These are phyloP conservation scores for Candida krabiensis DNA, from an alignment of 805 yeast species.

Conservation along the genomic window DNA sequence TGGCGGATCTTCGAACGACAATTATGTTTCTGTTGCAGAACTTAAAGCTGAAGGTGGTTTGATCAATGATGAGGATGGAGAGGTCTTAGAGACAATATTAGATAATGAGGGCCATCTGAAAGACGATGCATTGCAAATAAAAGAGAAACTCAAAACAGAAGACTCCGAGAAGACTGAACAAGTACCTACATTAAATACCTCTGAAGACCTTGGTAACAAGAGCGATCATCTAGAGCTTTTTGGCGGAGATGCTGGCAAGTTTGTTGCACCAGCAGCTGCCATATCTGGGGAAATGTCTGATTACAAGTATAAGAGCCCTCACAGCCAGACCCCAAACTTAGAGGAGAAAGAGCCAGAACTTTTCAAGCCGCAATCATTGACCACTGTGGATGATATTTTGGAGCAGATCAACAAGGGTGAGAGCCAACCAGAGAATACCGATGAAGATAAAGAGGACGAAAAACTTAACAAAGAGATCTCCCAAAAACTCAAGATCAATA, in stretches of 20 bases:
- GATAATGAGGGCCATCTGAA: constrained; percentile 56
- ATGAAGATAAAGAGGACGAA: constrained; percentile 11
- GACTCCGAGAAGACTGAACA: constrained; percentile 3
- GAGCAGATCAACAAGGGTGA: constrained; percentile 33
- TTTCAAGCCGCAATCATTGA: constrained; percentile 25
- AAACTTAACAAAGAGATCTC: constrained; percentile 9
- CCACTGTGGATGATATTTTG: constrained; percentile 33
- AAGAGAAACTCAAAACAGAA: constrained; percentile 18
- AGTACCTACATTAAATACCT: not conserved
- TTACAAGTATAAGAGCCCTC: constrained; percentile 16
- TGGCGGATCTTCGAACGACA: constrained; percentile 28
- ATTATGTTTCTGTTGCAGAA: constrained; percentile 34
- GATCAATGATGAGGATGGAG: constrained; percentile 58
- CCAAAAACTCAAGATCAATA: constrained; percentile 6
- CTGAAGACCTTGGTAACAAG: constrained; percentile 5
- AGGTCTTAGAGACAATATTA: constrained; percentile 50
- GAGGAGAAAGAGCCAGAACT: constrained; percentile 15
- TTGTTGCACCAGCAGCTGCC: constrained; percentile 37
- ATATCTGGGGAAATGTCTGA: constrained; percentile 17
- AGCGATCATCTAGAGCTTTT: constrained; percentile 21
- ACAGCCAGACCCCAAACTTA: constrained; percentile 6
- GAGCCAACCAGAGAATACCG: constrained; percentile 15
- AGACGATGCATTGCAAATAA: constrained; percentile 40
- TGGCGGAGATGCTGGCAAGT: constrained; percentile 34
- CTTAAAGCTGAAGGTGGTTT: constrained; percentile 50